Conservation (phyloP, 306 rosid genomes). For the barrel medic (Medicago truncatula) region DNA sequence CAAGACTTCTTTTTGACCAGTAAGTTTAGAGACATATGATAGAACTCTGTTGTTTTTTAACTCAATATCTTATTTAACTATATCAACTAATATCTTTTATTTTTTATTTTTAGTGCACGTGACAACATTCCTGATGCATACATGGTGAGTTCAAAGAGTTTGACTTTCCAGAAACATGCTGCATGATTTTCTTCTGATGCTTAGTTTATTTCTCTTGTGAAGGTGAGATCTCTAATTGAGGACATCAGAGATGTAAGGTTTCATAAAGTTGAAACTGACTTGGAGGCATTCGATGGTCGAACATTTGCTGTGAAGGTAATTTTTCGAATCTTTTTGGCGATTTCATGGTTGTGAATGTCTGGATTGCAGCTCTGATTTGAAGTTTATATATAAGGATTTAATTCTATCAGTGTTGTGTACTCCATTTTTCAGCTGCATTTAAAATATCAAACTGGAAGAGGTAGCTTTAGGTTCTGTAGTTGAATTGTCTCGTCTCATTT, state of each 20-base stretch:
- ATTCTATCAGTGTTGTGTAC: too few relatives aligned
- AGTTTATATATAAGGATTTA: too few relatives aligned
- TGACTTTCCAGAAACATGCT: slow-evolving; percentile 25
- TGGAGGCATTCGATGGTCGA: slow-evolving; percentile 85
- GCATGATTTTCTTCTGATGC: slow-evolving; percentile 25
- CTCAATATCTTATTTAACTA: not conserved
- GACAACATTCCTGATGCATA: slow-evolving; percentile 78
- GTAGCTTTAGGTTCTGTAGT: not conserved
- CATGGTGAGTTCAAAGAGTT: slow-evolving; percentile 71
- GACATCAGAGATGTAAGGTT: slow-evolving; percentile 92
- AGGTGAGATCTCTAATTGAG: slow-evolving; percentile 94
- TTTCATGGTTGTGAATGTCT: slow-evolving; percentile 12
- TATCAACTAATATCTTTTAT: not conserved
- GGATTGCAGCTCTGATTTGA: slow-evolving; percentile 1
- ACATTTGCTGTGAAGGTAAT: slow-evolving; percentile 92
- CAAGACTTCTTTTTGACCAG: slow-evolving; percentile 81
- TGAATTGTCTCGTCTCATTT: slow-evolving; percentile 1
- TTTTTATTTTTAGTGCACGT: slow-evolving; percentile 68
- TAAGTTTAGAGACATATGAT: slow-evolving; percentile 48
- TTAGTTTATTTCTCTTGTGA: slow-evolving; percentile 38
- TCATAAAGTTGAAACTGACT: slow-evolving; percentile 88
- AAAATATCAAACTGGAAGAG: not conserved
- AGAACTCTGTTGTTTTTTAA: not conserved
- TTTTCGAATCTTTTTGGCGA: slow-evolving; percentile 9
- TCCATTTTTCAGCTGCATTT: not conserved